Evolutionary conservation across 805 yeast genomes (phyloP).

Genomic region (Pichia gijzeniarum): DNA sequence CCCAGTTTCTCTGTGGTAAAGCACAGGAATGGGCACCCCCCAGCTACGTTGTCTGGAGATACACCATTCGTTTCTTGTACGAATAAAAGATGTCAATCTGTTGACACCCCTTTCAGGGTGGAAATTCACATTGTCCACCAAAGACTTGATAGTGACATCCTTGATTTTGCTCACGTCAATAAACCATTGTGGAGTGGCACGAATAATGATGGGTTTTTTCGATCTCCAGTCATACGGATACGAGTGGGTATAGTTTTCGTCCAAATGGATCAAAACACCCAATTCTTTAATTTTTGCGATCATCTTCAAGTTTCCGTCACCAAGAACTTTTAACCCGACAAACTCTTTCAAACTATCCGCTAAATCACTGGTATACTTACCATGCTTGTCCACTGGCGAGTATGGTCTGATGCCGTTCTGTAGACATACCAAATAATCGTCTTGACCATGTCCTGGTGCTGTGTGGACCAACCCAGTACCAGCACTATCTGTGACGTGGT

Average conservation of each 20-base stretch:
- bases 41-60: constrained; percentile 92
- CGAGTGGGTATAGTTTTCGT: constrained; percentile 60
- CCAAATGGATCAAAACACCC: constrained; percentile 42
- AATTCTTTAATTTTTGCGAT: constrained; percentile 36
- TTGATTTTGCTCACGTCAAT: constrained; percentile 77
- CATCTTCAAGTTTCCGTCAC: constrained; percentile 46
- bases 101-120: constrained; percentile 67
- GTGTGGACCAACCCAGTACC: constrained; percentile 97
- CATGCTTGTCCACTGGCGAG: constrained; percentile 77
- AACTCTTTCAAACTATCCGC: constrained; percentile 39
- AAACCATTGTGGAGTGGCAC: constrained; percentile 97
- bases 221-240: constrained; percentile 98
- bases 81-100: constrained; percentile 66
- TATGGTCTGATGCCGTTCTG: constrained; percentile 48
- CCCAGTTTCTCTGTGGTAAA: constrained; percentile 56
- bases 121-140: constrained; percentile 55
- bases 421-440: constrained; percentile 74
- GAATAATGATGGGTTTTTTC: constrained; percentile 86
- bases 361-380: constrained; percentile 53
- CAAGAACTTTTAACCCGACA: constrained; percentile 55
- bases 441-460: constrained; percentile 97
- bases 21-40: constrained; percentile 97
- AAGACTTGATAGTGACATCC: constrained; percentile 48
- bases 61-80: constrained; percentile 91
- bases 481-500: constrained; percentile 69